A percentile compares a stretch with the other conserved stretches of the same genome.
These are phyloP conservation scores for Cladobotryum protrusum DNA, from an alignment of 2,329 filamentous ascomycete species.

Conservation along the genomic window DNA sequence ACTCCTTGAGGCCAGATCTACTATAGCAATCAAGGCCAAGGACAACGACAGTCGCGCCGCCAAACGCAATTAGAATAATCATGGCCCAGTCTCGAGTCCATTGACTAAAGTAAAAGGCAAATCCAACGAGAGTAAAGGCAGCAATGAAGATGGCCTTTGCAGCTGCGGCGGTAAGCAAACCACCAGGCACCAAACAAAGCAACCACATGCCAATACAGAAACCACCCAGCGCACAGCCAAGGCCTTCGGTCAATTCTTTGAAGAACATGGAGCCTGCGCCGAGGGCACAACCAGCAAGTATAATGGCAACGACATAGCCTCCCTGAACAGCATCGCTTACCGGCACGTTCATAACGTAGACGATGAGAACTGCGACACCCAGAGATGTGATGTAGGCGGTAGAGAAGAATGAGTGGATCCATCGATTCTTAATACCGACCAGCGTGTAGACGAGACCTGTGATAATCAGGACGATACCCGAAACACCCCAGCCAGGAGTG, in stretches of 20 bases:
- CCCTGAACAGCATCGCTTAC: conserved; percentile 72
- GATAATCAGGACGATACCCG: conserved; percentile 68
- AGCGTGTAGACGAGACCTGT: conserved; percentile 66
- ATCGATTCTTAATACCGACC: conserved; percentile 75
- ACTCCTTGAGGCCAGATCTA: conserved; percentile 86
- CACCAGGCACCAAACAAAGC: conserved; percentile 68
- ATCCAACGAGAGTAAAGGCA: conserved; percentile 60
- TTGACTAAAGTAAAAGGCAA: conserved; percentile 70
- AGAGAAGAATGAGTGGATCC: conserved; percentile 76
- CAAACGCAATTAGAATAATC: conserved; percentile 71
- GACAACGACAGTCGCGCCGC: conserved; percentile 70
- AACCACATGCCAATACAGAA: conserved; percentile 91
- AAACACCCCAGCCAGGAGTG: conserved; percentile 75
- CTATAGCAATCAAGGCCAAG: conserved; percentile 89
- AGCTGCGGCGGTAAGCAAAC: conserved; percentile 57
- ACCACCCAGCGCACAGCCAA: conserved; percentile 83
- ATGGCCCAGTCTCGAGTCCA: conserved; percentile 73
- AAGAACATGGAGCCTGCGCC: conserved; percentile 73
- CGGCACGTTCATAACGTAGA: conserved; percentile 82
- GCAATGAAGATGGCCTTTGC: conserved; percentile 71
- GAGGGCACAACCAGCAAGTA: conserved; percentile 66
- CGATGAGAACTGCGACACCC: conserved; percentile 71
- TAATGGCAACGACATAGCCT: conserved; percentile 74
- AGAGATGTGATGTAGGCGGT: conserved; percentile 66
- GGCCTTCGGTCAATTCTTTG: conserved; percentile 69